phyloP scores from a whole-genome alignment of 2,329 filamentous ascomycete genomes.

The Rutstroemia sp. region DNA sequence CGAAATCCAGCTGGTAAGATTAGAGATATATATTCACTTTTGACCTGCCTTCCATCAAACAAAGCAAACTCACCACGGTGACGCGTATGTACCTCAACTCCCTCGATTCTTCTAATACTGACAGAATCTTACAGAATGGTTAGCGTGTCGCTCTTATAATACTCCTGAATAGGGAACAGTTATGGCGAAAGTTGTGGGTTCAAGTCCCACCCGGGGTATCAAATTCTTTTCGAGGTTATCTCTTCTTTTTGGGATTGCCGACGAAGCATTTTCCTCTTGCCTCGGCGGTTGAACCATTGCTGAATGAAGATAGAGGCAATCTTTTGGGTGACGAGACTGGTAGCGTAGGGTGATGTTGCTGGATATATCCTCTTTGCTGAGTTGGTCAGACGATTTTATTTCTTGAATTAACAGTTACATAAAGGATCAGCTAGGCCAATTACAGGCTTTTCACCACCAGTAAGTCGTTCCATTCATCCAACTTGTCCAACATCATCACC shows the following conservation, averaged over 20 bases:
- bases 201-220: conserved; percentile 9
- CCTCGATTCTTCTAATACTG: background rate
- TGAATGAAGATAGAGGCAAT: too few species aligned
- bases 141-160: conserved; percentile 19
- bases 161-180: conserved; percentile 3
- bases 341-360: too few species aligned
- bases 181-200: conserved; percentile 15
- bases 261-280: background rate
- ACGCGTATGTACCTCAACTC: background rate
- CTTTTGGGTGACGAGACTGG: too few species aligned
- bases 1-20: too few species aligned
- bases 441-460: too few species aligned
- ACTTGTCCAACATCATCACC: too few species aligned
- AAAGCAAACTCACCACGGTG: conserved; percentile 2
- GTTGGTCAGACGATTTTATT: background rate
- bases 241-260: background rate
- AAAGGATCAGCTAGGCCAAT: background rate
- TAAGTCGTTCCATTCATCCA: too few species aligned
- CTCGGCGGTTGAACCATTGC: background rate
- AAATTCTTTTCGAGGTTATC: background rate
- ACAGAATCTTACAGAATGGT: conserved; percentile 11
- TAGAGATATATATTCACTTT: too few species aligned
- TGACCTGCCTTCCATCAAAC: background rate
- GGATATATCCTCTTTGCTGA: too few species aligned
- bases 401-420: background rate